Conservation (phyloP, 306 rosid genomes). For the Purshia tridentata region DNA sequence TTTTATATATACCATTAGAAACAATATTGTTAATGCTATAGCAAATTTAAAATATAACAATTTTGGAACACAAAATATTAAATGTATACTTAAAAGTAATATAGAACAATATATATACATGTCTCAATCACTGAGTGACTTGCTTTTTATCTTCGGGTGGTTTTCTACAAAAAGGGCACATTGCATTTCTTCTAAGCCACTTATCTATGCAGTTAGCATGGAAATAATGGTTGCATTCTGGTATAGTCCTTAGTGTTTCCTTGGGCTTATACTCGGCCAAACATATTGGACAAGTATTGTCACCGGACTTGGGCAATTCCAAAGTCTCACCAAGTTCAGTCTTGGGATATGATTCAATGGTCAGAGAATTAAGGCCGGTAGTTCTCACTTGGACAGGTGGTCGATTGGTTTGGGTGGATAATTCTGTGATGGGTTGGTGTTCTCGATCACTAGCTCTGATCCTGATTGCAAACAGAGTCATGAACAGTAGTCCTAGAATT, state of each 20-base stretch:
- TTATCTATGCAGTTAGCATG: constrained; percentile 43
- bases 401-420: background rate
- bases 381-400: background rate
- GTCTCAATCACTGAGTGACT: too few relatives aligned
- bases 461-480: background rate
- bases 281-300: constrained; percentile 3
- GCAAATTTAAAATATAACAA: too few relatives aligned
- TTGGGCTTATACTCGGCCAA: constrained; percentile 24
- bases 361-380: background rate
- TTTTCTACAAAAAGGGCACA: constrained; percentile 47
- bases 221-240: constrained; percentile 47
- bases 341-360: background rate
- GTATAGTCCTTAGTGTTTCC: constrained; percentile 41
- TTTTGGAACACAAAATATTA: too few relatives aligned
- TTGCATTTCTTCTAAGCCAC: constrained; percentile 47
- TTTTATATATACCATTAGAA: too few relatives aligned
- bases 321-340: background rate
- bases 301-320: background rate
- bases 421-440: background rate
- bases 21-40: too few relatives aligned
- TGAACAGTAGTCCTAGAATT: background rate
- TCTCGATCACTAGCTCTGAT: too few relatives aligned
- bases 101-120: too few relatives aligned
- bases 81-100: too few relatives aligned
- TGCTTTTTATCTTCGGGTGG: too few relatives aligned